Percentiles rank a stretch among this genome's conserved stretches.
Evolutionary conservation across 2,329 filamentous ascomycete species (phyloP).

Genomic region (Dothistroma pini): DNA sequence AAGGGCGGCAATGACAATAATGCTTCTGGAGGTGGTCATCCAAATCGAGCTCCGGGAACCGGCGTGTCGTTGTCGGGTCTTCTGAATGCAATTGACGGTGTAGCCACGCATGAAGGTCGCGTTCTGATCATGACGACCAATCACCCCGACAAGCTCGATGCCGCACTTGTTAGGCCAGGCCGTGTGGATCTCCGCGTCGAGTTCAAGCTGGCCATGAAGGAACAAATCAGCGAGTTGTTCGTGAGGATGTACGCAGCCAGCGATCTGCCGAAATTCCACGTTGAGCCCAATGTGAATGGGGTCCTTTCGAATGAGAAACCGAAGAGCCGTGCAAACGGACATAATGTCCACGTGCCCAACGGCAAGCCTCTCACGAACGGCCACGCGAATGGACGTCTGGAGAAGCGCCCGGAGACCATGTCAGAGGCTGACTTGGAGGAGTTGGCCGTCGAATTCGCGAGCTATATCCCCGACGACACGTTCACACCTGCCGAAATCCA

Average conservation of each 20-base stretch:
- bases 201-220: slow-evolving; percentile 49
- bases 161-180: slow-evolving; percentile 63
- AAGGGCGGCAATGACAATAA: slow-evolving; percentile 8
- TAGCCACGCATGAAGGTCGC: slow-evolving; percentile 72
- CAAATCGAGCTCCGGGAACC: slow-evolving; percentile 41
- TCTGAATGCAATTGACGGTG: slow-evolving; percentile 79
- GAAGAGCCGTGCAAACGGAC: slow-evolving; percentile 1
- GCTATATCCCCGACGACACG: slow-evolving; percentile 42
- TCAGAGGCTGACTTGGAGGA: slow-evolving; percentile 33
- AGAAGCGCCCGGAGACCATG: slow-evolving; percentile 15
- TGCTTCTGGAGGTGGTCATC: slow-evolving; percentile 5
- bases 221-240: slow-evolving; percentile 44
- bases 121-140: slow-evolving; percentile 83
- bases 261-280: slow-evolving; percentile 19
- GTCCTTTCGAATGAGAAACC: slow-evolving; percentile 4
- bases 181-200: slow-evolving; percentile 65
- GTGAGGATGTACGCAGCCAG: slow-evolving; percentile 35
- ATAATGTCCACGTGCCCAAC: slow-evolving; percentile 6
- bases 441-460: slow-evolving; percentile 47
- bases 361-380: slow-evolving; percentile 12
- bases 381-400: slow-evolving; percentile 3
- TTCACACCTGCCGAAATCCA: slow-evolving; percentile 54
- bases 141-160: slow-evolving; percentile 67
- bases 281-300: slow-evolving; percentile 10
- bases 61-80: slow-evolving; percentile 74